These are phyloP conservation scores for Ceratobasidium sp. DNA, from an alignment of 1,284 basidiomycete species.

Conservation along the genomic window DNA sequence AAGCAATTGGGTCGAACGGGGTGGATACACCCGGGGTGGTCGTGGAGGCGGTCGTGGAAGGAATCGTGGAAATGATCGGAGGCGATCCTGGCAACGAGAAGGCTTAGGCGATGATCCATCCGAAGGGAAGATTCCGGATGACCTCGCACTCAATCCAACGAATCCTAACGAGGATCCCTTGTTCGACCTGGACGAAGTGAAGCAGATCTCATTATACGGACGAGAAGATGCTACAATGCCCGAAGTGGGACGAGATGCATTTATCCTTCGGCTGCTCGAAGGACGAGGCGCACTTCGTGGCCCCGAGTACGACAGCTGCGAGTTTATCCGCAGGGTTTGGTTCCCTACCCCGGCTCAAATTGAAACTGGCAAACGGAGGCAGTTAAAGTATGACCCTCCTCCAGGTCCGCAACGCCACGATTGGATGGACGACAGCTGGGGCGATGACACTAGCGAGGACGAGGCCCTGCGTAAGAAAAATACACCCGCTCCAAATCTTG, in stretches of 20 bases:
- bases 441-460: constrained; percentile 17
- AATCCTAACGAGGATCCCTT: not conserved
- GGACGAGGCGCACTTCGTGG: constrained; percentile 19
- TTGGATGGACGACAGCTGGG: constrained; percentile 22
- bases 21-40: too few relatives aligned
- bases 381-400: not conserved
- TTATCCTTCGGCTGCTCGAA: constrained; percentile 38
- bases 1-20: too few relatives aligned
- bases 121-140: too few relatives aligned
- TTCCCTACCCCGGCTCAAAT: constrained; percentile 33
- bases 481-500: constrained; percentile 4
- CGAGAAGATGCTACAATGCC: constrained; percentile 33
- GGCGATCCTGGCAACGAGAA: not conserved
- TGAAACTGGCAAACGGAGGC: not conserved
- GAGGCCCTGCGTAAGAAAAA: not conserved
- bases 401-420: not conserved
- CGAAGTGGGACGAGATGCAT: constrained; percentile 31
- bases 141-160: not conserved
- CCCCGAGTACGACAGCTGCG: constrained; percentile 11
- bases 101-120: not conserved
- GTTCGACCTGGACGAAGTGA: not conserved
- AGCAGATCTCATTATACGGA: constrained; percentile 1
- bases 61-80: not conserved
- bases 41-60: too few relatives aligned
- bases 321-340: constrained; percentile 39